Evolutionary conservation across 495 filamentous ascomycete species (phyloP), one percentile per base, ranked within the genome.

Genomic region (Penicillium macrosclerotiorum): DNA sequence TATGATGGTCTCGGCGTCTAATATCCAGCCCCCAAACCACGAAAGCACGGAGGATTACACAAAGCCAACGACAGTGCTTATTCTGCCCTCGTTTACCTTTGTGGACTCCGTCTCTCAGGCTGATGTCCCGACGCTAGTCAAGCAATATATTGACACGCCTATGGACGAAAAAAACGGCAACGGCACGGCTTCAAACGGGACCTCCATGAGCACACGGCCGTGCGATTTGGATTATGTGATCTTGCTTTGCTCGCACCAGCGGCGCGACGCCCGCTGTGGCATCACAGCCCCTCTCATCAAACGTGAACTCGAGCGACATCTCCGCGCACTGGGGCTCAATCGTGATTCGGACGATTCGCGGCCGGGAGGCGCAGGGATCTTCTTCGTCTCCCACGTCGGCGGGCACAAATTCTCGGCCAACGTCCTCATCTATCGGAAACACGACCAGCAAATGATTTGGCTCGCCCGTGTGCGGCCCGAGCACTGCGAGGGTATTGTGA

Each of bases 321-420:
- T 98, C 26, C 85, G 90, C 3, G 83, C 89, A 0, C 70, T 89
- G 6, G 89, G 90, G 0, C 65, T 98, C 0, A 88, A 87, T 57
- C 83, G 93, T n/a, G 93, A 97, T 57, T 64, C 88, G 3, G 81
- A 88, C 43, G 93, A 97, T 62, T 82, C 87, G 55, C 65, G 92
- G 20, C 82, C 88, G 0, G 92, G 91, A 7, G 93, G 93, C 0
- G 90, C 88, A 1, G 93, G 90, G 2, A 87, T 98, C 26, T 93
- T 95, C 59, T 96, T 95, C 58, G 89, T 96, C 39, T 90, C 83
- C 45, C 93, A 98, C 63, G 89, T 96, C 0, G 93, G 93, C 8
- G 93, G 93, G 0, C 93, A 98, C 60, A 94, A 95, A 67, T 97
- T 89, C 62, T 79, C 81, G 5, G 93, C 93, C 1, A 98, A 98